Base-by-base conservation (phyloP, 139 green algal species). In the Parachlorella kessleri region DNA sequence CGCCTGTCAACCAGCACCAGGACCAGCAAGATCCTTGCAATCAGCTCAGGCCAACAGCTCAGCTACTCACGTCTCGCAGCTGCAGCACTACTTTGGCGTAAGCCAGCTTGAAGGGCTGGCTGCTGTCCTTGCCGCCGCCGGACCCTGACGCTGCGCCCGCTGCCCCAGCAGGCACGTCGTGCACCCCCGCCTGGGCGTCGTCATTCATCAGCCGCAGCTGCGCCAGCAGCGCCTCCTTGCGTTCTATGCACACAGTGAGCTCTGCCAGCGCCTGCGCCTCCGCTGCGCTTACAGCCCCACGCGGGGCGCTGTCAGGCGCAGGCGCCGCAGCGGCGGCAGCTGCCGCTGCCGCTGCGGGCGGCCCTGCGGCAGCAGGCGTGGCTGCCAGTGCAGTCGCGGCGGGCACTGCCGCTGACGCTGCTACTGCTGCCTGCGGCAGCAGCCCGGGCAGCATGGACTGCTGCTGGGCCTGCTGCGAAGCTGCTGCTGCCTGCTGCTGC, bases 191-290 rank as follows among this genome's bases (percentile, higher is more conserved):
- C 33, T 71, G 84, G 18, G 87, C 91, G 81, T 92, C 83, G 26
- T 88, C 84, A 70, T 95, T 94, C 78, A 95, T 90, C 35, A 38
- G 66, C 4, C 78, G 76, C 79, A 95, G 86, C 70, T 87, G 83
- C 70, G 39, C 71, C 67, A 95, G 71, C 83, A 93, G 75, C 9
- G 40, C 78, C 74, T 95, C 89, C 81, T 94, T 95, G 32, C 85
- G 81, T 39, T 95, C 85, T 69, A 94, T 66, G 1, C 32, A 79
- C 28, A 55, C 72, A 36, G 80, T 72, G 67, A 89, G 80, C 69
- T 89, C 70, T 10, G 70, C 40, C 7, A 66, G 70, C 24, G 70
- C 70, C 41, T 55, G 37, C 9, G 68, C 68, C 9, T 71, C 66
- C 5, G 66, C 66, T 8, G 66, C 24, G 30, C 66, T 40, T 30